These are phyloP conservation scores for Pseudocercospora musae DNA, from an alignment of 2,329 filamentous ascomycete species.

Conservation along the genomic window DNA sequence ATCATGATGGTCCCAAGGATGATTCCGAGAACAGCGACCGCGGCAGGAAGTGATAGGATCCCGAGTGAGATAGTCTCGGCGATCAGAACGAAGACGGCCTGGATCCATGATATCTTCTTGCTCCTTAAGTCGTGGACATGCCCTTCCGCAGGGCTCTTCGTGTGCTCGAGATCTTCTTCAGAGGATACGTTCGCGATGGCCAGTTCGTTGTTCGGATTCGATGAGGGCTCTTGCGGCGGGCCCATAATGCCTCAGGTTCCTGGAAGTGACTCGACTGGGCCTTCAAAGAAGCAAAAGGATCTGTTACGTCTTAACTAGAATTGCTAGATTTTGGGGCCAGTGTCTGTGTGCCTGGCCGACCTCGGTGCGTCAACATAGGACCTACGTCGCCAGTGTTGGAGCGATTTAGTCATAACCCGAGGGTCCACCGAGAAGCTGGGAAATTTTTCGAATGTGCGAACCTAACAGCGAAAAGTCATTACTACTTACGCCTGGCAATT, in stretches of 20 bases:
- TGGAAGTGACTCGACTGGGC: not conserved
- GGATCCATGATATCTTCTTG: constrained; percentile 33
- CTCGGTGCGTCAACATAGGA: constrained; percentile 4
- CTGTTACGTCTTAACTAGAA: not conserved
- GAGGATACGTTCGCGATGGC: not conserved
- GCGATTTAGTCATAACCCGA: constrained; percentile 13
- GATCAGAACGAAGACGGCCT: constrained; percentile 41
- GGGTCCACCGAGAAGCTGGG: constrained; percentile 3
- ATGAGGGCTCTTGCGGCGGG: not conserved
- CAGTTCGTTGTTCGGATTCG: not conserved
- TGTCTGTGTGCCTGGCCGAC: constrained; percentile 6
- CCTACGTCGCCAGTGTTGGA: constrained; percentile 5
- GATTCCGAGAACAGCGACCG: constrained; percentile 50
- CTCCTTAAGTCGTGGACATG: constrained; percentile 1
- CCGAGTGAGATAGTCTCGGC: constrained; percentile 59
- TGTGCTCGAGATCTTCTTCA: not conserved
- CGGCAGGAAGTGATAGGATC: constrained; percentile 54
- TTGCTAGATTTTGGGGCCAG: constrained; percentile 13
- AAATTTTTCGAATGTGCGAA: constrained; percentile 11
- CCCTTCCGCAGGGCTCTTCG: constrained; percentile 6
- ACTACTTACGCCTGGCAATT: not conserved
- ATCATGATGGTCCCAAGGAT: constrained; percentile 51
- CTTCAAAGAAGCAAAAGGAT: not conserved
- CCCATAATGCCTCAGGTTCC: not conserved
- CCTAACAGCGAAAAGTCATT: not conserved